A percentile compares a stretch with the other conserved stretches of the same genome.
Conservation (phyloP, 345 rosid genomes). For the Melaleuca alternifolia region DNA sequence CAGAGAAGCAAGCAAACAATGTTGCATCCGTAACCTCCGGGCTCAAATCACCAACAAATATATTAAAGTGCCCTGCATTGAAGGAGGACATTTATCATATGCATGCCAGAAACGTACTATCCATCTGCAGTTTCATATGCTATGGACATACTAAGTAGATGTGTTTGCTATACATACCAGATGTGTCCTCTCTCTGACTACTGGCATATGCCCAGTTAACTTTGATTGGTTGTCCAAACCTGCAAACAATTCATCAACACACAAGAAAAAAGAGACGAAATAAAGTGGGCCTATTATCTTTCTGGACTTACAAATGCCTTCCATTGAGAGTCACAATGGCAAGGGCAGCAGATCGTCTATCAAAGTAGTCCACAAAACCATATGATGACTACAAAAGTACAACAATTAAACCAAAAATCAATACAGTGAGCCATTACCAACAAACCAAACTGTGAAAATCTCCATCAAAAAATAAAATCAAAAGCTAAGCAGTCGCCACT, state of each 20-base stretch:
- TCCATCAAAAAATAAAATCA: not conserved
- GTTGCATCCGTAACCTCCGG: constrained; percentile 91
- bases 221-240: constrained; percentile 99
- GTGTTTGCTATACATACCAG: constrained; percentile 37
- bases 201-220: constrained; percentile 99
- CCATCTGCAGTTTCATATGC: not conserved
- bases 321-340: constrained; percentile 77
- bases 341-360: constrained; percentile 76
- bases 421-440: not conserved
- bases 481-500: not conserved
- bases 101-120: not conserved
- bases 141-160: not conserved
- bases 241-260: constrained; percentile 11
- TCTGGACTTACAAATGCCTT: constrained; percentile 66
- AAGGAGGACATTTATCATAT: not conserved
- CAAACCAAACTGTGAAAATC: not conserved
- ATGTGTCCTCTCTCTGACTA: constrained; percentile 97
- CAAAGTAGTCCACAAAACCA: constrained; percentile 90
- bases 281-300: not conserved
- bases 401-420: not conserved
- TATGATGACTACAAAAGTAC: constrained; percentile 61
- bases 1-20: constrained; percentile 66
- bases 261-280: not conserved
- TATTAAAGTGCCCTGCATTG: constrained; percentile 61
- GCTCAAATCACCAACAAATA: constrained; percentile 92